Base-by-base conservation (phyloP, 2,329 filamentous ascomycete species). In the Calonectria honghensis region DNA sequence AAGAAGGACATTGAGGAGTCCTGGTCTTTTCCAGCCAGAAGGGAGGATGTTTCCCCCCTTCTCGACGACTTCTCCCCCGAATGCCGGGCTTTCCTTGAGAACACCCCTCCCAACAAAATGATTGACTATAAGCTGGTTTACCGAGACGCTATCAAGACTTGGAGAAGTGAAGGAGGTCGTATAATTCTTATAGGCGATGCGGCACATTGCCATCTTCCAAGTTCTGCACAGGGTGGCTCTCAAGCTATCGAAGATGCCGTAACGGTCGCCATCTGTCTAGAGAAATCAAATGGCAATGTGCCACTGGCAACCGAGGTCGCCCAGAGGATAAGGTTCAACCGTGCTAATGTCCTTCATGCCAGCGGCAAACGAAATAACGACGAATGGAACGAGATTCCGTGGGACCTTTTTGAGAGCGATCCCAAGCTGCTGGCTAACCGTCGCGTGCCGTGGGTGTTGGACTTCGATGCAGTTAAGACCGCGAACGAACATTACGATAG, bases 141-240 rank as follows among this genome's bases (percentile, higher is more conserved):
- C 16, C 45, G 45, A 20, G 45, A 50, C 9, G 16, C 45, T 4
- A 20, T 50, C 20, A n/a, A 50, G 45, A 50, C 45, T 20, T 50
- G 45, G 45, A 20, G 16, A n/a, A 50, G 45, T 9, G 16, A 20
- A 50, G 45, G 45, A 4, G 16, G 16, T 50, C 45, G 45, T 20
- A 50, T 50, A n/a, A n/a, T n/a, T 50, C 20, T 50, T 20, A 50
- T 50, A n/a, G 45, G 45, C 45, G 45, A 50, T 50, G 45, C 45
- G 16, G 45, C 45, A n/a, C 45, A 50, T 50, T 50, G 45, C 45
- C 45, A 50, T 50, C 45, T 50, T 20, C 45, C 45, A n/a, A 50
- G 16, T n/a, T 50, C 45, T n/a, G 45, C 16, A n/a, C 45, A 50
- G 20, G 45, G 45, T 50, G 45, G 45, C 45, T 50, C 45, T n/a